Percentiles rank a stretch among this genome's conserved stretches.
Evolutionary conservation across 768 basidiomycete species (phyloP).

Genomic region (Mycena latifolia): DNA sequence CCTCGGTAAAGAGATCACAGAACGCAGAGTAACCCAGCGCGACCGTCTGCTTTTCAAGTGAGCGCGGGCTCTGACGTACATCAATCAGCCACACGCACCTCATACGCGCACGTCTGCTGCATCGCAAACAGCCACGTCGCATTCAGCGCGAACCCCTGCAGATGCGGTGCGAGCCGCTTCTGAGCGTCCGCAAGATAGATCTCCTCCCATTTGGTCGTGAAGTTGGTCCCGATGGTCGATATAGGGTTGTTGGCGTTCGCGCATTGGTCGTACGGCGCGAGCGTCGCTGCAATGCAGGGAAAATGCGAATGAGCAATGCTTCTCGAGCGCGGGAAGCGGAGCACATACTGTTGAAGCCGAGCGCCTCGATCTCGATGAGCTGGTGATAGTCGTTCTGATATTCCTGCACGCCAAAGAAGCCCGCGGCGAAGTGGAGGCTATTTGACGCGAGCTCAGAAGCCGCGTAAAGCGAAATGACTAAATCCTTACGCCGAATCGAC

Average conservation of each 20-base stretch:
- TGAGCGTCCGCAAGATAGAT: slow-evolving; percentile 72
- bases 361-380: slow-evolving; percentile 68
- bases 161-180: slow-evolving; percentile 60
- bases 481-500: slow-evolving; percentile 54
- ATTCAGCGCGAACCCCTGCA: slow-evolving; percentile 66
- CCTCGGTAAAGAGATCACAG: slow-evolving; percentile 82
- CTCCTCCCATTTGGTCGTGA: slow-evolving; percentile 64
- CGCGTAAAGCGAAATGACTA: neutral
- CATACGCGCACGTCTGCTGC: slow-evolving; percentile 82
- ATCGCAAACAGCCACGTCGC: slow-evolving; percentile 67
- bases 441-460: neutral
- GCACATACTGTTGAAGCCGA: slow-evolving; percentile 61
- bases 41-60: slow-evolving; percentile 67
- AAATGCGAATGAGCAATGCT: neutral
- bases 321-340: too few relatives aligned
- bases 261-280: slow-evolving; percentile 78
- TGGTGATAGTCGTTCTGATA: slow-evolving; percentile 69
- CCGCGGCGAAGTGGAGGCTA: slow-evolving; percentile 61
- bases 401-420: slow-evolving; percentile 69
- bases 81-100: slow-evolving; percentile 53
- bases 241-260: slow-evolving; percentile 66
- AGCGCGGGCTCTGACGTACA: neutral
- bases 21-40: slow-evolving; percentile 83
- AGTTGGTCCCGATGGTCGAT: slow-evolving; percentile 54
- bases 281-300: slow-evolving; percentile 51